phyloP scores from a whole-genome alignment of 306 rosid genomes.

The Erythrophleum fordii region DNA sequence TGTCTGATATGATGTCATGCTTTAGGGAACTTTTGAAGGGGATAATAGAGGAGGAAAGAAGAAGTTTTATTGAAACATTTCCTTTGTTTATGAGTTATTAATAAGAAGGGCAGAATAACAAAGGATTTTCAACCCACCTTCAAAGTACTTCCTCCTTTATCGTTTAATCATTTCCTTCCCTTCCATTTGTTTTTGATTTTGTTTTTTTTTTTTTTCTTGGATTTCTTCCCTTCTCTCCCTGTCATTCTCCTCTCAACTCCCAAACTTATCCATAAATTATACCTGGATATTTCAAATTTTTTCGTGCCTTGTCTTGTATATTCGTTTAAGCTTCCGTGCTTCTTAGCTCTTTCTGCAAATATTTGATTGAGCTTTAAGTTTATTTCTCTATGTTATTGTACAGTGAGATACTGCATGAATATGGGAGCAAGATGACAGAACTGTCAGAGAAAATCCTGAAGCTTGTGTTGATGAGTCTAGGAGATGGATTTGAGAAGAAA shows the following conservation, averaged over 20 bases:
- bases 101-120: too few species aligned
- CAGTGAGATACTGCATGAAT: constrained; percentile 81
- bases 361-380: constrained; percentile 2
- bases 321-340: not conserved
- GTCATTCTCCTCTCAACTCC: not conserved
- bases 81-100: too few species aligned
- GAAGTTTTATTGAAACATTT: too few species aligned
- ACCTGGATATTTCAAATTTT: not conserved
- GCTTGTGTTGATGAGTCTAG: constrained; percentile 66
- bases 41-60: too few species aligned
- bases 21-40: too few species aligned
- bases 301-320: not conserved
- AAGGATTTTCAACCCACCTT: too few species aligned
- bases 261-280: not conserved
- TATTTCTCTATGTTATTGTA: constrained; percentile 21
- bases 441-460: constrained; percentile 64
- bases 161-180: too few species aligned
- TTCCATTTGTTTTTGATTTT: too few species aligned
- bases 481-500: constrained; percentile 60
- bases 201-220: not conserved
- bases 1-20: too few species aligned
- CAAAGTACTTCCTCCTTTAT: too few species aligned
- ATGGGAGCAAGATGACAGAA: constrained; percentile 85
- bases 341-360: not conserved
- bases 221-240: not conserved